Evolutionary conservation across 1,284 basidiomycete genomes (phyloP), one percentile per base, ranked within the genome.

Genomic region (Volvariella volvacea): DNA sequence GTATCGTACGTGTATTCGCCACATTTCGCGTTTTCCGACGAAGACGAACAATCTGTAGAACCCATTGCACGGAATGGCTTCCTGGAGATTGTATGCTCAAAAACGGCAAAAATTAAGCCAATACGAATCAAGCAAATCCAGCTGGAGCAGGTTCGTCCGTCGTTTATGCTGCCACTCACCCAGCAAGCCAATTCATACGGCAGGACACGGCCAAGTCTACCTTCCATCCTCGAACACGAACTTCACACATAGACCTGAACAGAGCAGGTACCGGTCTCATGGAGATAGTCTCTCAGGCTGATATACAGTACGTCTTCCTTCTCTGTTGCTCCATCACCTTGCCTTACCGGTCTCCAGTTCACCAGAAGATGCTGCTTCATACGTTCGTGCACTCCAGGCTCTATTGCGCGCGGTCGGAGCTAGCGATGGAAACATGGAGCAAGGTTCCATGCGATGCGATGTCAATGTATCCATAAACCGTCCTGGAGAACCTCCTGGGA

Each of bases 341-440:
- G n/a, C 42, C 46, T 34, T 39, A 25, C 28, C 30, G 28, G 21
- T 30, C 15, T 45, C 20, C 20, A 91, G 88, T 28, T 88, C 88
- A 1, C 83, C 95, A 2, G 92, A 95, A 62, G 90, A 99, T 62
- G 95, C 93, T 3, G 90, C 80, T 1, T 79, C 83, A 3, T 99
- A 97, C 63, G 88, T 98, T 1, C 76, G 84, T 25, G 78, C 86
- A 25, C 68, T 99, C 1, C 94, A 96, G 58, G 76, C 82, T 1
- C 59, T 96, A 15, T 67, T 99, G 12, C 78, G 94, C 4, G 74
- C 88, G 7, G 73, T 96, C 3, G 92, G 91, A 0, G 83, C 90
- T 0, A 92, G 91, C 42, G 92, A 96, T 59, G 94, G 92, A 0
- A 96, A 96, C 59, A 98, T 99, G 96, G 95, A 99, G 55, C 44